These are phyloP conservation scores for Lasiosphaeria miniovina DNA, from an alignment of 495 filamentous ascomycete genomes.

Conservation along the genomic window DNA sequence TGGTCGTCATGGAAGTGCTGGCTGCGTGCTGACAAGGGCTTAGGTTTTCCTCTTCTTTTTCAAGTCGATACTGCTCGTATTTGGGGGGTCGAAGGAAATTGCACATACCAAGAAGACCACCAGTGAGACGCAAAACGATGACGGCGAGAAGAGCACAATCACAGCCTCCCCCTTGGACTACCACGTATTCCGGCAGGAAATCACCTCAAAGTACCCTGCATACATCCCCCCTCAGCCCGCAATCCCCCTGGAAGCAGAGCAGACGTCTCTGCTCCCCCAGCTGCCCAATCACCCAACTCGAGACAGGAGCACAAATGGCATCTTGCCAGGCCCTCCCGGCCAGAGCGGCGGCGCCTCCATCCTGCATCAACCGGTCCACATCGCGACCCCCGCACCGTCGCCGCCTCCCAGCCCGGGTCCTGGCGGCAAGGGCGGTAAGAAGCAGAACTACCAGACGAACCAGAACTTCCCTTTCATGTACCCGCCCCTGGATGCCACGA, in stretches of 20 bases:
- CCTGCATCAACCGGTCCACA: constrained; percentile 92
- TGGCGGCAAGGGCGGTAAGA: constrained; percentile 92
- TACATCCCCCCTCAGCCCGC: constrained; percentile 84
- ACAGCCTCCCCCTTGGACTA: constrained; percentile 94
- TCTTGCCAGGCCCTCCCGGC: constrained; percentile 43
- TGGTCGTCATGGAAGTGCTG: background rate
- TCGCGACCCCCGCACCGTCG: constrained; percentile 95
- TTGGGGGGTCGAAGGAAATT: constrained; percentile 74
- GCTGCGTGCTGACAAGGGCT: background rate
- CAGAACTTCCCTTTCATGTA: constrained; percentile 98
- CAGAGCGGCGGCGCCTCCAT: constrained; percentile 71
- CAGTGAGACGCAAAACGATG: constrained; percentile 46
- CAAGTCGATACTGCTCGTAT: constrained; percentile 83
- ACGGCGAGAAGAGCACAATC: constrained; percentile 58
- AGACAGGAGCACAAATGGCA: constrained; percentile 46
- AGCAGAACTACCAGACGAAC: constrained; percentile 99
- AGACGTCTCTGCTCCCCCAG: constrained; percentile 85
- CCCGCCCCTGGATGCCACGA: constrained; percentile 78
- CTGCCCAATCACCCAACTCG: constrained; percentile 67
- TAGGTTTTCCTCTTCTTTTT: constrained; percentile 72
- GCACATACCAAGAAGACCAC: constrained; percentile 67
- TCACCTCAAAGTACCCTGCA: constrained; percentile 97
- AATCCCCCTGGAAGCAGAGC: constrained; percentile 83
- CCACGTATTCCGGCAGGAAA: constrained; percentile 92
- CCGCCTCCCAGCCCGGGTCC: constrained; percentile 89